Evolutionary conservation across 768 basidiomycete species (phyloP).

Genomic region (Leccinum sublutescens): DNA sequence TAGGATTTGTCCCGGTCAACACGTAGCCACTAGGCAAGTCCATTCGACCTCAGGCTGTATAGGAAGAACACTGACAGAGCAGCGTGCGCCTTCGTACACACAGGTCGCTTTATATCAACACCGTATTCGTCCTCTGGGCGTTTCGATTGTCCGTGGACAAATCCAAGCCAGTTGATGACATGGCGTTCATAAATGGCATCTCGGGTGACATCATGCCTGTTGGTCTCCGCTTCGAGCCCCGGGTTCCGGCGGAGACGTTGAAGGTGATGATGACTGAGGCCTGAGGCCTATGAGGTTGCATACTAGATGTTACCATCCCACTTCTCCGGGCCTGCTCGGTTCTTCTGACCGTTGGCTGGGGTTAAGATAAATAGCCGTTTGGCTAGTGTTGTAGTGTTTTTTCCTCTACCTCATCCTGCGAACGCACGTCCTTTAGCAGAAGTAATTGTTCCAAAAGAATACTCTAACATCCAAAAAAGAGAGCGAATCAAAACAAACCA

Average conservation of each 20-base stretch:
- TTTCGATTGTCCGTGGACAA: conserved; percentile 51
- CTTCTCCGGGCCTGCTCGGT: not conserved
- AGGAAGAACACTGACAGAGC: not conserved
- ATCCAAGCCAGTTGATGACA: conserved; percentile 49
- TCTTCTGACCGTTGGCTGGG: not conserved
- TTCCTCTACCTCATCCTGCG: not conserved
- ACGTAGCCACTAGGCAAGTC: conserved; percentile 43
- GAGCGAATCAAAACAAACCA: not conserved
- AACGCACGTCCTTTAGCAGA: not conserved
- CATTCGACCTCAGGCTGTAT: not conserved
- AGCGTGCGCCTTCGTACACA: not conserved
- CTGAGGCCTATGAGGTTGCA: not conserved
- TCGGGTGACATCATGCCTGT: conserved; percentile 41
- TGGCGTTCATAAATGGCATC: conserved; percentile 43
- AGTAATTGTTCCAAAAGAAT: not conserved
- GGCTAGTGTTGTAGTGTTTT: not conserved
- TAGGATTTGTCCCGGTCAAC: conserved; percentile 60
- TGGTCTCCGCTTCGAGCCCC: conserved; percentile 49
- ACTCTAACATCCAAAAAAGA: not conserved
- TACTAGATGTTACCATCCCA: not conserved
- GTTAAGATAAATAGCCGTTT: not conserved
- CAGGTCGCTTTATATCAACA: conserved; percentile 61
- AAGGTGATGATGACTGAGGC: conserved; percentile 2
- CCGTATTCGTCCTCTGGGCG: conserved; percentile 57
- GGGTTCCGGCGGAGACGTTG: conserved; percentile 22